Conservation (phyloP, 2,329 filamentous ascomycete genomes). For the Cladophialophora yegresii region DNA sequence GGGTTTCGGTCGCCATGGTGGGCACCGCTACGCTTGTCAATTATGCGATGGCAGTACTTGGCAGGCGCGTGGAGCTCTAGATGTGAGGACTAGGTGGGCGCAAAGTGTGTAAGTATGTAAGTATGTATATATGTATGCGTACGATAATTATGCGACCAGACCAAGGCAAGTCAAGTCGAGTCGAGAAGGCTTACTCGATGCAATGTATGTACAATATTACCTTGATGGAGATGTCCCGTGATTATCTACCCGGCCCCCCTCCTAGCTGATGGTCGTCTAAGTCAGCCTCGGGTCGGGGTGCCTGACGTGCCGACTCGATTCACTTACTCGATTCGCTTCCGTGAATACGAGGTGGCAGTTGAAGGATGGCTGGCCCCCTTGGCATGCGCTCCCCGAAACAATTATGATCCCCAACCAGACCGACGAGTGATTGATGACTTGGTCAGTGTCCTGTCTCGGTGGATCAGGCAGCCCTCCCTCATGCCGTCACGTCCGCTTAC, state of each 20-base stretch:
- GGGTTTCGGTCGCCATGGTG: slow-evolving; percentile 21
- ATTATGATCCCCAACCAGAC: too few relatives aligned
- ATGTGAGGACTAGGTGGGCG: background rate
- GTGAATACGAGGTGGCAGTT: too few relatives aligned
- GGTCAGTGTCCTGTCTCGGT: too few relatives aligned
- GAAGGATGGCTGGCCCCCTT: too few relatives aligned
- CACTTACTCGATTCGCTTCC: too few relatives aligned
- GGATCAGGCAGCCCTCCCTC: too few relatives aligned
- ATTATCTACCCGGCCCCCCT: background rate
- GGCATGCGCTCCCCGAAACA: too few relatives aligned
- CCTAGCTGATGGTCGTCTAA: too few relatives aligned
- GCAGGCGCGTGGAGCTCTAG: background rate
- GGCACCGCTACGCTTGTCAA: background rate
- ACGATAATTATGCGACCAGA: background rate
- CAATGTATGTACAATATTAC: background rate
- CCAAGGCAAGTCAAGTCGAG: background rate
- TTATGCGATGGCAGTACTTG: background rate
- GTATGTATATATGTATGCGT: background rate
- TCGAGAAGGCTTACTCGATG: background rate
- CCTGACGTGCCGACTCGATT: too few relatives aligned
- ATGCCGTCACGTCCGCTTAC: too few relatives aligned
- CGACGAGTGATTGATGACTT: too few relatives aligned
- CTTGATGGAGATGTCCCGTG: background rate
- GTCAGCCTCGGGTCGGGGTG: too few relatives aligned
- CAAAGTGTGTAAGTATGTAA: background rate